A percentile compares a stretch with the other conserved stretches of the same genome.
Conservation (phyloP, 2,329 filamentous ascomycete genomes). For the Rutstroemia sydowiana region DNA sequence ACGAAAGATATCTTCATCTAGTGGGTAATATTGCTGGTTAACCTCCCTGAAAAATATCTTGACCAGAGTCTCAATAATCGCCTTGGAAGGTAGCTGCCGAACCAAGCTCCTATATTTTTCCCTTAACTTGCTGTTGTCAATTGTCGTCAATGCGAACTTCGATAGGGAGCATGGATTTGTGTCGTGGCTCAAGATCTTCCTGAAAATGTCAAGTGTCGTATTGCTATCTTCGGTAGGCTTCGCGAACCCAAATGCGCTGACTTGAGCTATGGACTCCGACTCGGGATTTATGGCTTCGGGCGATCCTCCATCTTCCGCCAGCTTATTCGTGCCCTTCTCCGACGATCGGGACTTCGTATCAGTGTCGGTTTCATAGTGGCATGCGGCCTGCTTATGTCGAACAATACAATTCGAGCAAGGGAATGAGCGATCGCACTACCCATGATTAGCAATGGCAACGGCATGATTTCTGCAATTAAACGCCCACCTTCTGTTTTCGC, state of each 20-base stretch:
- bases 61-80: slow-evolving; percentile 46
- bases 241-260: slow-evolving; percentile 43
- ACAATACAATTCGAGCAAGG: slow-evolving; percentile 53
- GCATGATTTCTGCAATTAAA: background rate
- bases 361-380: slow-evolving; percentile 44
- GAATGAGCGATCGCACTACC: slow-evolving; percentile 49
- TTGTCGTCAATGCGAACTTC: slow-evolving; percentile 17
- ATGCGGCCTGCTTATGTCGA: slow-evolving; percentile 46
- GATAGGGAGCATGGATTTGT: slow-evolving; percentile 25
- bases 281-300: too few species aligned
- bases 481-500: slow-evolving; percentile 42
- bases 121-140: slow-evolving; percentile 35
- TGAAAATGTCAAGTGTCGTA: slow-evolving; percentile 48
- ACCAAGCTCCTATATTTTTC: slow-evolving; percentile 54
- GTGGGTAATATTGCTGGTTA: too few species aligned
- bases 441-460: slow-evolving; percentile 11
- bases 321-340: slow-evolving; percentile 16
- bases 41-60: slow-evolving; percentile 48
- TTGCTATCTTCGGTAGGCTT: slow-evolving; percentile 38
- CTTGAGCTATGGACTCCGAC: slow-evolving; percentile 19
- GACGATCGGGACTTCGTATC: slow-evolving; percentile 24
- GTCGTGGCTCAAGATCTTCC: slow-evolving; percentile 42
- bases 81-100: slow-evolving; percentile 47
- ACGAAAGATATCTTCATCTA: too few species aligned
- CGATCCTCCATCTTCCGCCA: slow-evolving; percentile 13